Conservation (phyloP, 768 basidiomycete species). For the Dioszegia crocea region DNA sequence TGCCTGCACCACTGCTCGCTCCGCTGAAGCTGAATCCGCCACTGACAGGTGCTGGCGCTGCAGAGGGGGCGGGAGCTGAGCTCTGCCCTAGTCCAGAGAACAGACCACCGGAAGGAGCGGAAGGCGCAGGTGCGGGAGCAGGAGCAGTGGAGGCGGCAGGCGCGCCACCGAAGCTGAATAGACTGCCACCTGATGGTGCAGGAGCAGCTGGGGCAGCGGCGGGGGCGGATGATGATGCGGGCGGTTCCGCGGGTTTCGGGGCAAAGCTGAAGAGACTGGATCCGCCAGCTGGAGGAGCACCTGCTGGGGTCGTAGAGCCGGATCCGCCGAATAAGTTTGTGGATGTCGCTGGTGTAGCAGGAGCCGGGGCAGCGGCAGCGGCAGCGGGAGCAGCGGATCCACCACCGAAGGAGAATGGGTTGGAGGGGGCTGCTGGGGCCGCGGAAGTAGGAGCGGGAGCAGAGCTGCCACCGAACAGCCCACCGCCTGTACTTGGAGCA, state of each 20-base stretch:
- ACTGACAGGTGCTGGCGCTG: constrained; percentile 6
- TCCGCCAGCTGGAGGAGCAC: constrained; percentile 32
- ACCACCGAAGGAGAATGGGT: no score
- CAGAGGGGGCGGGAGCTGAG: neutral
- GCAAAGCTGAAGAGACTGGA: constrained; percentile 22
- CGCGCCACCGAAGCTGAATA: constrained; percentile 27
- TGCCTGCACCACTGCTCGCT: neutral
- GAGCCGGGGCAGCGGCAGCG: neutral
- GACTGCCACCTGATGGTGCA: constrained; percentile 12
- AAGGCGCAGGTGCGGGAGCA: constrained; percentile 2
- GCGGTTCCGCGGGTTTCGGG: constrained; percentile 20
- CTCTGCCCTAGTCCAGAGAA: constrained; percentile 3
- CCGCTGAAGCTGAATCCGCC: constrained; percentile 16
- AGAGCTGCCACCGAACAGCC: constrained; percentile 26
- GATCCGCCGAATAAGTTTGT: constrained; percentile 15
- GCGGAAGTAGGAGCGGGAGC: neutral
- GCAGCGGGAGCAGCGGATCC: constrained; percentile 7
- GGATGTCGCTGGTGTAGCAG: constrained; percentile 9
- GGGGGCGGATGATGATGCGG: constrained; percentile 27
- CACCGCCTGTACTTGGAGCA: constrained; percentile 9
- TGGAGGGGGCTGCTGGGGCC: no score
- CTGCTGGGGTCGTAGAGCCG: constrained; percentile 32
- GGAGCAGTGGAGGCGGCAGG: constrained; percentile 14
- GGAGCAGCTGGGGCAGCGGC: constrained; percentile 24
- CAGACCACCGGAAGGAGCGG: neutral